Evolutionary conservation across 805 yeast genomes (phyloP).

Genomic region (Candida morakotiae): DNA sequence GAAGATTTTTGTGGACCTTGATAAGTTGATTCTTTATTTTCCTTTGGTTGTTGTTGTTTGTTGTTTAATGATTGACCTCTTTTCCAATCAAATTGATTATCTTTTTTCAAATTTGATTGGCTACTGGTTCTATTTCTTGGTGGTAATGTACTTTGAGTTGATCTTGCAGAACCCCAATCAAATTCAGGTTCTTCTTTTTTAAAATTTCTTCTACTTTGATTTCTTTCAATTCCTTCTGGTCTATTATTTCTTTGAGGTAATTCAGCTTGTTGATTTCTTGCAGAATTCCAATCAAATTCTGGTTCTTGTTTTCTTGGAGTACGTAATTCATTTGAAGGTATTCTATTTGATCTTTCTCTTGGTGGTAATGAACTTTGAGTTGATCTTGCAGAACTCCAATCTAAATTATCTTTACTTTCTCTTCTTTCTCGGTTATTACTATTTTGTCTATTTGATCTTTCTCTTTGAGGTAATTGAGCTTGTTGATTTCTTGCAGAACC

Average conservation of each 20-base stretch:
- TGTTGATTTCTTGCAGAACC: constrained; percentile 39
- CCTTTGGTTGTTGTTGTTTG: constrained; percentile 4
- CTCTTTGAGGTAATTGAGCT: constrained; percentile 34
- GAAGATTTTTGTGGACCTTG: constrained; percentile 32
- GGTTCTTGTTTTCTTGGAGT: constrained; percentile 32
- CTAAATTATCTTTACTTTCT: constrained; percentile 51
- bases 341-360: constrained; percentile 31
- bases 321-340: constrained; percentile 17
- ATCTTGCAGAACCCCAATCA: constrained; percentile 47
- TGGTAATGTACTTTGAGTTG: constrained; percentile 19
- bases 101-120: constrained; percentile 12
- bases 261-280: constrained; percentile 23
- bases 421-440: constrained; percentile 23
- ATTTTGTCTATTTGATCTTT: constrained; percentile 21
- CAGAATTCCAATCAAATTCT: constrained; percentile 41
- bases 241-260: constrained; percentile 30
- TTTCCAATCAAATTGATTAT: constrained; percentile 32
- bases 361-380: constrained; percentile 31
- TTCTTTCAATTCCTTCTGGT: constrained; percentile 38
- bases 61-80: constrained; percentile 19
- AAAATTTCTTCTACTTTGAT: constrained; percentile 19
- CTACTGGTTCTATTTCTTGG: constrained; percentile 10
- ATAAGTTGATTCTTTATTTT: constrained; percentile 17
- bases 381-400: constrained; percentile 51
- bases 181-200: constrained; percentile 26